Evolutionary conservation across 2,329 filamentous ascomycete genomes (phyloP).

Genomic region (Aspergillus pseudoglaucus): DNA sequence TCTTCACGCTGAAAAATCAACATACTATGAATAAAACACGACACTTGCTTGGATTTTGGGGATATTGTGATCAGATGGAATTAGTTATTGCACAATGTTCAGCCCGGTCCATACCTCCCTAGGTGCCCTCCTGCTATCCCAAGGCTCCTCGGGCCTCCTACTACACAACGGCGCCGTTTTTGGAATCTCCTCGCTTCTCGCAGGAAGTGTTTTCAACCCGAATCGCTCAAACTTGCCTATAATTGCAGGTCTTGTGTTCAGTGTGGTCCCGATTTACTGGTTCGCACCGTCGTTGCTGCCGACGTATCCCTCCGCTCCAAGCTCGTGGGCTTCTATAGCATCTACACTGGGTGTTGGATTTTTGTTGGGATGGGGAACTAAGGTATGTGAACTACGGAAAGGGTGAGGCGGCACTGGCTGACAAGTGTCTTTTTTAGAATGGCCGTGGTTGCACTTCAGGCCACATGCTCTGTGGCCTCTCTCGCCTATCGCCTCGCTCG

Average conservation of each 20-base stretch:
- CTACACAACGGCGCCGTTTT: slow-evolving; percentile 47
- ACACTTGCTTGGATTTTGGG: not conserved
- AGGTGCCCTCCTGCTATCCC: slow-evolving; percentile 46
- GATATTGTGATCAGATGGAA: not conserved
- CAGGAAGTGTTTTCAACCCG: slow-evolving; percentile 35
- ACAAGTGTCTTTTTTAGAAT: slow-evolving; percentile 25
- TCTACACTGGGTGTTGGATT: slow-evolving; percentile 38
- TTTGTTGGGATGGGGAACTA: slow-evolving; percentile 48
- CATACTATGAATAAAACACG: not conserved
- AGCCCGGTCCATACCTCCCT: slow-evolving; percentile 47
- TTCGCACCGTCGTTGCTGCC: slow-evolving; percentile 42
- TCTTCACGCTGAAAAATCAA: not conserved
- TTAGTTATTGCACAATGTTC: slow-evolving; percentile 36
- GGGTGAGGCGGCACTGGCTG: not conserved
- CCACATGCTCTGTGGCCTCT: slow-evolving; percentile 50
- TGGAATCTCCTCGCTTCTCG: slow-evolving; percentile 45
- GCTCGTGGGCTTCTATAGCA: slow-evolving; percentile 28
- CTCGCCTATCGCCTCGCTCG: slow-evolving; percentile 45
- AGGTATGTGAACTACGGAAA: slow-evolving; percentile 29
- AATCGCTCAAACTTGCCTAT: slow-evolving; percentile 39
- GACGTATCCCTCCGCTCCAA: slow-evolving; percentile 32
- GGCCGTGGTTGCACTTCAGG: slow-evolving; percentile 49
- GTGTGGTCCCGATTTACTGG: slow-evolving; percentile 36
- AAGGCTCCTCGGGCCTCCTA: slow-evolving; percentile 45
- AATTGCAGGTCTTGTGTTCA: slow-evolving; percentile 42